These are phyloP conservation scores for Termitomyces sp. DNA, from an alignment of 768 basidiomycete genomes.

Conservation along the genomic window DNA sequence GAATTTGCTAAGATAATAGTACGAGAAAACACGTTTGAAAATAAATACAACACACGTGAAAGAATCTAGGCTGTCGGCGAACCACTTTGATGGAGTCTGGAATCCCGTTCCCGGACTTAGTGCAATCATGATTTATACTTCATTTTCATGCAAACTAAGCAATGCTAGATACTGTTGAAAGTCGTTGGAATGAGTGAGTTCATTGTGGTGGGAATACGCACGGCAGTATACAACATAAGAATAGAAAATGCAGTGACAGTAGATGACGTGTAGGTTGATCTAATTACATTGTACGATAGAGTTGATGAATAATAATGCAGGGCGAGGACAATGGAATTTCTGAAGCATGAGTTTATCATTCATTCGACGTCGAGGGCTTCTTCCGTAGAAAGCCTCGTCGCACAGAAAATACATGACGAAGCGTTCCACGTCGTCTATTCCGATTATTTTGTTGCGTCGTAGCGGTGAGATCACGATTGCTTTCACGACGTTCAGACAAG, in stretches of 20 bases:
- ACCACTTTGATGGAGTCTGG: too few relatives aligned
- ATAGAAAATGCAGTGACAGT: conserved; percentile 6
- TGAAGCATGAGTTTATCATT: neutral
- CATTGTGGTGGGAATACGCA: conserved; percentile 6
- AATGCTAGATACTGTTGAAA: neutral
- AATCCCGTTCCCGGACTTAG: too few relatives aligned
- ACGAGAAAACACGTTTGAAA: too few relatives aligned
- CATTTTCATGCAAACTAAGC: too few relatives aligned
- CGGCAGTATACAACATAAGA: conserved; percentile 5
- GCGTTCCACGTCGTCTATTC: conserved; percentile 18
- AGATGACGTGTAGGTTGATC: neutral
- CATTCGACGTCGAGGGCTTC: conserved; percentile 21
- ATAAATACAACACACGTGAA: too few relatives aligned
- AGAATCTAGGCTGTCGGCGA: too few relatives aligned
- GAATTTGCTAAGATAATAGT: too few relatives aligned
- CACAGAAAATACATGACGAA: conserved; percentile 26
- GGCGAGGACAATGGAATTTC: neutral
- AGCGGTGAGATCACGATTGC: conserved; percentile 29
- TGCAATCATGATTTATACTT: too few relatives aligned
- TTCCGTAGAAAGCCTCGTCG: conserved; percentile 27
- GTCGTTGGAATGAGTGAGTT: neutral
- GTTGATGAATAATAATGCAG: neutral
- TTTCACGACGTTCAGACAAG: conserved; percentile 56
- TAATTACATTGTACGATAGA: conserved; percentile 1
- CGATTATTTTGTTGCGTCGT: conserved; percentile 10